Evolutionary conservation across 2,329 filamentous ascomycete species (phyloP), one percentile per base, ranked within the genome.

Genomic region (Colletotrichum sp.): DNA sequence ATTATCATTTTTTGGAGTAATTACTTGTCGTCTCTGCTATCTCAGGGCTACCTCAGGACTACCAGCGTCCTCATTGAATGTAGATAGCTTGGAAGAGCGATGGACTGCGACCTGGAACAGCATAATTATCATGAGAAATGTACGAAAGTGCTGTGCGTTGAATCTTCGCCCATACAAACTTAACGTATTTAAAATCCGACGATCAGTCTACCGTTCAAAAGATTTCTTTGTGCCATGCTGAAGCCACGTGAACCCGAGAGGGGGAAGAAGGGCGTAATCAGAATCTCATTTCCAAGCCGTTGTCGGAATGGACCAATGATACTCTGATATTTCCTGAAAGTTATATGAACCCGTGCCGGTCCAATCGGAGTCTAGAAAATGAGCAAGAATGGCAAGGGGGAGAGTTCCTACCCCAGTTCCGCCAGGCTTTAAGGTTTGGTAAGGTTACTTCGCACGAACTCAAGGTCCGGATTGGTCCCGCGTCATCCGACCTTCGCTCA

Each of bases 371-470:
- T 21, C n/a, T 52, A 13, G 6, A 13, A 52, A 52, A 21, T 13
- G n/a, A 52, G 43, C 43, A 52, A 52, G 43, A 13, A 52, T 21
- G 43, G 43, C 43, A 52, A 52, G 43, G n/a, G 43, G n/a, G 12
- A 21, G n/a, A 52, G 43, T 7, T 13, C 43, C 13, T 12, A 52
- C 43, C n/a, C 43, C 43, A 48, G n/a, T 13, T 48, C 10, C 10
- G 43, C 43, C n/a, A 52, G 43, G n/a, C 43, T 30, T 66, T 52
- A 66, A 32, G n/a, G 64, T 61, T 67, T 70, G 24, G 13, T 8
- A 8, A 60, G 32, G 62, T 72, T 48, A 72, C 70, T 60, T 72
- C 52, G 52, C 52, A 48, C 21, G 28, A 72, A 68, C 34, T 68
- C 12, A 48, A 61, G 3, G 13, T 13, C 13, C 32, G 48, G 10